Conservation (phyloP, 176 grass and related monocot genomes). For the Zizania latifolia region DNA sequence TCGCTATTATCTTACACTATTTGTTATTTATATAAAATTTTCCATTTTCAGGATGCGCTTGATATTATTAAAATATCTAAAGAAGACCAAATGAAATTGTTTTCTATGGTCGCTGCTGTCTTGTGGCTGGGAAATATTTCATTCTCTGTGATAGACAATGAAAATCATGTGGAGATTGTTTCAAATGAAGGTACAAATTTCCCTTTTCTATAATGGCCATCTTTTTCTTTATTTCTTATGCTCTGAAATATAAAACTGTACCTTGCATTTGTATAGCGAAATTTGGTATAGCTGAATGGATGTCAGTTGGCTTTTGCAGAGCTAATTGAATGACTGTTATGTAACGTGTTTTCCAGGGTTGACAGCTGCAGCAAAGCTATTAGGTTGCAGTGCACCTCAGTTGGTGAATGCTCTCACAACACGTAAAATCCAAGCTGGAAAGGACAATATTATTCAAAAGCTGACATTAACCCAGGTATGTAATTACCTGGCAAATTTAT, state of each 20-base stretch:
- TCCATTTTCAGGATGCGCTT: conserved; percentile 57
- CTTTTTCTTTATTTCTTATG: not conserved
- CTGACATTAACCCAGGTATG: conserved; percentile 81
- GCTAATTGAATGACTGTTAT: not conserved
- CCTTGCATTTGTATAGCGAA: not conserved
- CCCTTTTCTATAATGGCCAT: not conserved
- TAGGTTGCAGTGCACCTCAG: conserved; percentile 60
- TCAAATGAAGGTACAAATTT: conserved; percentile 66
- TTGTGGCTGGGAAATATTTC: conserved; percentile 94
- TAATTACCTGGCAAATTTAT: conserved; percentile 16
- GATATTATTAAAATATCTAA: conserved; percentile 72
- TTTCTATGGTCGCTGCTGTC: conserved; percentile 79
- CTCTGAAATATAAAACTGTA: not conserved
- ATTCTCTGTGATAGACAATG: conserved; percentile 81
- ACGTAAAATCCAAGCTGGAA: conserved; percentile 85
- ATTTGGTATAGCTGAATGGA: not conserved
- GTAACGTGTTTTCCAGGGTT: conserved; percentile 47
- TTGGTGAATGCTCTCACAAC: conserved; percentile 70
- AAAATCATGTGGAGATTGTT: conserved; percentile 94
- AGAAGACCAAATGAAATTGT: conserved; percentile 79
- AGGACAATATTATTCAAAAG: conserved; percentile 81
- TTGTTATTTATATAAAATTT: conserved; percentile 17
- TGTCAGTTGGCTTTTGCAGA: not conserved
- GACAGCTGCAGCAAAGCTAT: conserved; percentile 61
- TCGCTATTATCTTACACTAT: not conserved